Base-by-base conservation (phyloP, 768 basidiomycete species). In the Hypholoma fasciculare region DNA sequence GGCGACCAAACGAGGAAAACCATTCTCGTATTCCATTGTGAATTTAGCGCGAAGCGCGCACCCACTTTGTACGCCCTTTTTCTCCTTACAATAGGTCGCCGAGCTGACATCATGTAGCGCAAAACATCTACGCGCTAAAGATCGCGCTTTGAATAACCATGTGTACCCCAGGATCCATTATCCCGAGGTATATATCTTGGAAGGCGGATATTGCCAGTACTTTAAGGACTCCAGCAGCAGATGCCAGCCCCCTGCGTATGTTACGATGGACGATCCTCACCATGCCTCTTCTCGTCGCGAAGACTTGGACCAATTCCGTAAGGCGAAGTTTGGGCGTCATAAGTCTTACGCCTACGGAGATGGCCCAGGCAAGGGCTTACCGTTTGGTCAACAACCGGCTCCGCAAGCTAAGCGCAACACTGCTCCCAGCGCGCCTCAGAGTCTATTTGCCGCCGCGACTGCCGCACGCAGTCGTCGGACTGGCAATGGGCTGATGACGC, bases 261-360 rank as follows among this genome's bases (percentile, higher is more conserved):
- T 96, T 42, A 86, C 82, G 7, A 99, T 99, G 97, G 94, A 98
- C 67, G 95, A 98, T 70, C 95, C 95, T 2, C 82, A 81, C 46
- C 88, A 96, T 70, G 83, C 87, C 17, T 77, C 79, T 17, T 89
- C 93, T 37, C 89, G 95, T 47, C 83, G 87, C 43, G 90, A 93
- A 67, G 92, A 96, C 65, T 71, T 98, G 44, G 92, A 94, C 71
- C 92, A 95, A 67, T 94, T 98, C 78, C 90, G 96, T 62, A 91
- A 87, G 68, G 82, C 80, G 60, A 91, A 90, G 69, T 94, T 95
- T 69, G 88, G 90, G 34, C 88, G 95, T 55, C 92, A 94, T 57
- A 91, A 92, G 68, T 95, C 93, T 0, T 97, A 94, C 67, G 88
- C 94, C 0, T 96, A 94, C 65, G 95, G 94, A n/a, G 94, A 97